Evolutionary conservation across 306 rosid species (phyloP).

Genomic region (Casuarina cunninghamiana): DNA sequence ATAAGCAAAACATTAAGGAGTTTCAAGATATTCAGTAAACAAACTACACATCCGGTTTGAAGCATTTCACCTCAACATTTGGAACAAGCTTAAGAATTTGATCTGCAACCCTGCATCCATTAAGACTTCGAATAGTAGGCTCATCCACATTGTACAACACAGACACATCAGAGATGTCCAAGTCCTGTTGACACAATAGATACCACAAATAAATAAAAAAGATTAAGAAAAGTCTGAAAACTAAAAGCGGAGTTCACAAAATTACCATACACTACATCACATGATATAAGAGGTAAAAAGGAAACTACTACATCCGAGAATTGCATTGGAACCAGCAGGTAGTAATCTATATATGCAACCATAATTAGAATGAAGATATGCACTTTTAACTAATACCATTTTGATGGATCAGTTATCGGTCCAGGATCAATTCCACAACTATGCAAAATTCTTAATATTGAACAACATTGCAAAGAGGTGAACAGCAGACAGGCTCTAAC

Average conservation of each 20-base stretch:
- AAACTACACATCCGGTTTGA: neutral
- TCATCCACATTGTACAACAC: conserved; percentile 75
- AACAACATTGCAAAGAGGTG: neutral
- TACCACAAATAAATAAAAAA: conserved; percentile 19
- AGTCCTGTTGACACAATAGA: conserved; percentile 52
- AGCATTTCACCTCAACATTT: conserved; percentile 63
- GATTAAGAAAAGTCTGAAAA: neutral
- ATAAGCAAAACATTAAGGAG: neutral
- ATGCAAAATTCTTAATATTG: neutral
- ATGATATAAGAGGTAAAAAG: neutral
- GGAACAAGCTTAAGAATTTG: conserved; percentile 98
- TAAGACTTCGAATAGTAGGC: conserved; percentile 89
- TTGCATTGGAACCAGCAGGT: neutral
- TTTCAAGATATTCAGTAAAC: neutral
- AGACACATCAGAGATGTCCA: conserved; percentile 75
- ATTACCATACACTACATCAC: neutral
- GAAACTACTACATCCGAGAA: neutral
- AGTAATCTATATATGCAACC: neutral
- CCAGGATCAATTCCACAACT: neutral
- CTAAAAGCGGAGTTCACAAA: neutral
- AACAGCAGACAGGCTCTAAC: neutral
- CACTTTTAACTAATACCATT: neutral
- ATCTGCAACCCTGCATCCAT: conserved; percentile 98
- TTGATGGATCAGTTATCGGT: neutral
- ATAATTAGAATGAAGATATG: neutral